A percentile compares a stretch with the other conserved stretches of the same genome.
Conservation (phyloP, 2,329 filamentous ascomycete species). For the Cephalotrichum gorgonifer region DNA sequence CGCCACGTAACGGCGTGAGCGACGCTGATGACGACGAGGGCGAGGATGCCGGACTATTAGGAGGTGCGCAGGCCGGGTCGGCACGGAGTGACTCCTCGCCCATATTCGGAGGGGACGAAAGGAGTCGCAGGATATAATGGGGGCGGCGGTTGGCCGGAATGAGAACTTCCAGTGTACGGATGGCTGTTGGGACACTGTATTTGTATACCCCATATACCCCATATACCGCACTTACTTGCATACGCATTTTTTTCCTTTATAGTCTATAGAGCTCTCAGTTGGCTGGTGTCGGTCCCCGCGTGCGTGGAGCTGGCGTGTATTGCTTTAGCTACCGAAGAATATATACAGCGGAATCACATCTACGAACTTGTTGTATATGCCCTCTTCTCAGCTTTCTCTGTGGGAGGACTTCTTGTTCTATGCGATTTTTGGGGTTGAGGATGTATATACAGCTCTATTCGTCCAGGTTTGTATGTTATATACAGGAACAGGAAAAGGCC, state of each 20-base stretch:
- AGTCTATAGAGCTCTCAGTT: not conserved
- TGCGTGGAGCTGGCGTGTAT: not conserved
- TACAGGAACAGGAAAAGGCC: too few species aligned
- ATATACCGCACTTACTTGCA: too few species aligned
- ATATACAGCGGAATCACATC: not conserved
- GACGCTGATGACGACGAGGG: constrained; percentile 31
- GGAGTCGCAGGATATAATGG: not conserved
- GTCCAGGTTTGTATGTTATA: too few species aligned
- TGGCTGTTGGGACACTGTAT: not conserved
- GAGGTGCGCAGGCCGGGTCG: not conserved
- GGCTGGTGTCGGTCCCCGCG: too few species aligned
- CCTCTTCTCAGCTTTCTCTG: not conserved
- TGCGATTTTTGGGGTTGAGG: not conserved
- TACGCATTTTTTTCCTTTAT: not conserved
- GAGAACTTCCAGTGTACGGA: not conserved
- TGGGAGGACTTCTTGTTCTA: not conserved
- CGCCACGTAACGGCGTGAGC: constrained; percentile 25
- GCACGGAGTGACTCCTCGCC: constrained; percentile 1
- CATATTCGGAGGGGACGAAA: not conserved
- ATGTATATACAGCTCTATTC: not conserved
- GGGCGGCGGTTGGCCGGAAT: not conserved
- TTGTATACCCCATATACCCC: not conserved
- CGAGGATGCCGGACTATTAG: constrained; percentile 36
- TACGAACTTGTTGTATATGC: not conserved
- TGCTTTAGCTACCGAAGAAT: not conserved